Conservation (phyloP, 257 asterid species). For the Nicotiana knightiana region DNA sequence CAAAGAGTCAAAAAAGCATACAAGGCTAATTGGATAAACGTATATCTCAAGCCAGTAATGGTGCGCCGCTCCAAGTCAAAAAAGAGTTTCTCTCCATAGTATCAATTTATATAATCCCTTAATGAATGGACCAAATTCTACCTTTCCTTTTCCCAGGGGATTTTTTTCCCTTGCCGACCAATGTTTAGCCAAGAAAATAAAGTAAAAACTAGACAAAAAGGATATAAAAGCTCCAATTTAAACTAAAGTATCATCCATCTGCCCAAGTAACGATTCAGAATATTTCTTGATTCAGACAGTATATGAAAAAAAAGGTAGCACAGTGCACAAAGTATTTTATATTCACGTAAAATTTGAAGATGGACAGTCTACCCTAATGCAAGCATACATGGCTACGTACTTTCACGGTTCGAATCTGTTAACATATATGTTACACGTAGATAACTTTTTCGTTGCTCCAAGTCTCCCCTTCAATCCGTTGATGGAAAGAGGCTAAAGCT, state of each 20-base stretch:
- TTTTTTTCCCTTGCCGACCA: constrained; percentile 20
- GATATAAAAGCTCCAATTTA: not conserved
- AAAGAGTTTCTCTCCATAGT: not conserved
- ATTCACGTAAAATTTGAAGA: too few species aligned
- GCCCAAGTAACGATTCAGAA: not conserved
- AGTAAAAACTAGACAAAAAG: constrained; percentile 1
- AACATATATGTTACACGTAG: too few species aligned
- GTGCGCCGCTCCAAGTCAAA: constrained; percentile 18
- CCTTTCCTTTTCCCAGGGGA: not conserved
- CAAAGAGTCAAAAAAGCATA: not conserved
- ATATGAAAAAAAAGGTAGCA: not conserved
- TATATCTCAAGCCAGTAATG: constrained; percentile 6
- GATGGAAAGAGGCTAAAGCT: not conserved
- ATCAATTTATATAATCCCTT: constrained; percentile 1
- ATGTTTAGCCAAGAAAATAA: constrained; percentile 28
- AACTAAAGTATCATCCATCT: constrained; percentile 6
- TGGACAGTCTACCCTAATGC: too few species aligned
- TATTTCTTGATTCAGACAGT: not conserved
- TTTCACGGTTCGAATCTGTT: too few species aligned
- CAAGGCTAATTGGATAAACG: not conserved
- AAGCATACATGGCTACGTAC: too few species aligned
- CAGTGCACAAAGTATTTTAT: too few species aligned
- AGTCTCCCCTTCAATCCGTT: not conserved
- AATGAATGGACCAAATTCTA: constrained; percentile 25
- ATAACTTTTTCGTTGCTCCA: too few species aligned